Conservation (phyloP, 257 asterid species). For the Capsicum chinense region DNA sequence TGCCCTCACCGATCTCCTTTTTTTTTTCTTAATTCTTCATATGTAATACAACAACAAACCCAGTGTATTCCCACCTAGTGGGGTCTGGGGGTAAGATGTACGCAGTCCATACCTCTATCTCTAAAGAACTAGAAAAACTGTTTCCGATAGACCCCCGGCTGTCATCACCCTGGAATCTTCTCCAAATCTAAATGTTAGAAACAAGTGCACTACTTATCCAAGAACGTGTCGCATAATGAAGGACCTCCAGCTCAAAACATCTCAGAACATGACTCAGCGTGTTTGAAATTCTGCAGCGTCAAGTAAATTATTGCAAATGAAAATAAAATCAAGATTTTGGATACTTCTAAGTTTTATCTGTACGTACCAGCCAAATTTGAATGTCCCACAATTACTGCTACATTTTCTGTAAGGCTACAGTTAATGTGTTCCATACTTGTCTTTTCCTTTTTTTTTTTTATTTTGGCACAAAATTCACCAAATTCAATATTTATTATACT, state of each 20-base stretch:
- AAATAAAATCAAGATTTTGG: not conserved
- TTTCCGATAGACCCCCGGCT: no score
- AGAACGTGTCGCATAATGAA: not conserved
- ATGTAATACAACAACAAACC: no score
- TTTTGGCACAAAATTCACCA: conserved; percentile 16
- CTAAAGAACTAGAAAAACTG: no score
- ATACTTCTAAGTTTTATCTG: not conserved
- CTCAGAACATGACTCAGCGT: not conserved
- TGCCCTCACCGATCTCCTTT: no score
- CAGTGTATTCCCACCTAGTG: no score
- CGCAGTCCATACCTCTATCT: no score
- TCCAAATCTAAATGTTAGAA: not conserved
- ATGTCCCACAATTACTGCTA: conserved; percentile 26
- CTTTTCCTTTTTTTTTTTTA: not conserved
- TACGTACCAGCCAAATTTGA: not conserved
- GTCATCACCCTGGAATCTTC: not conserved
- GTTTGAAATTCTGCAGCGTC: not conserved
- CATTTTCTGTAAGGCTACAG: not conserved
- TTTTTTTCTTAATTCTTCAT: no score
- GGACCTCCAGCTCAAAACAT: not conserved
- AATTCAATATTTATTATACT: not conserved
- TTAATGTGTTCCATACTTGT: conserved; percentile 16
- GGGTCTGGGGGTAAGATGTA: no score
- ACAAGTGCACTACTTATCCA: not conserved
- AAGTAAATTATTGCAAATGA: not conserved